phyloP scores from a whole-genome alignment of 257 asterid species.

The Ligustrum vulgare region DNA sequence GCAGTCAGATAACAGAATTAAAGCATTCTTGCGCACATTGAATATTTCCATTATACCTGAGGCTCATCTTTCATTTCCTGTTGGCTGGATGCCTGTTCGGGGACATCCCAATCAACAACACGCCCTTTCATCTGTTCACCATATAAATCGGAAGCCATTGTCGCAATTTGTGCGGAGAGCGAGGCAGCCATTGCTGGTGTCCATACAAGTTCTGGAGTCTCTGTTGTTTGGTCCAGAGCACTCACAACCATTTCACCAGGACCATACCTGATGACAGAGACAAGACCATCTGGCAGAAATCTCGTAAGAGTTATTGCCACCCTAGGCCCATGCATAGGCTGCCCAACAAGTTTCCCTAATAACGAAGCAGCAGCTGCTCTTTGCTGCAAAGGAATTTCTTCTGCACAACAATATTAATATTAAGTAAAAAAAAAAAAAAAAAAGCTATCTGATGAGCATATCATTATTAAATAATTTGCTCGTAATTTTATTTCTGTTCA shows the following conservation, averaged over 20 bases:
- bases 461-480: neutral
- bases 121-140: constrained; percentile 90
- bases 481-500: neutral
- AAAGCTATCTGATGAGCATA: constrained; percentile 1
- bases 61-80: constrained; percentile 99
- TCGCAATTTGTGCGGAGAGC: constrained; percentile 87
- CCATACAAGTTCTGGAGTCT: constrained; percentile 99
- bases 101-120: constrained; percentile 96
- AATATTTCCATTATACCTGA: constrained; percentile 55
- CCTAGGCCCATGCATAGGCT: constrained; percentile 99
- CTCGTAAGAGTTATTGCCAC: constrained; percentile 92
- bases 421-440: constrained; percentile 20
- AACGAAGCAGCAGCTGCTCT: constrained; percentile 96
- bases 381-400: constrained; percentile 93
- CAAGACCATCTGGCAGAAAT: constrained; percentile 96
- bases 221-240: constrained; percentile 92
- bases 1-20: constrained; percentile 23
- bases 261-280: constrained; percentile 90
- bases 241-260: constrained; percentile 97
- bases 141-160: constrained; percentile 90
- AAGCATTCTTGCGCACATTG: constrained; percentile 23
- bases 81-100: constrained; percentile 91
- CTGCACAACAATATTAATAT: constrained; percentile 47
- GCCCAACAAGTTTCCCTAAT: constrained; percentile 91
- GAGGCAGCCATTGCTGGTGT: constrained; percentile 99